phyloP scores from a whole-genome alignment of 192 early-diverging fungal genomes.

The Chytriomyces sp. region DNA sequence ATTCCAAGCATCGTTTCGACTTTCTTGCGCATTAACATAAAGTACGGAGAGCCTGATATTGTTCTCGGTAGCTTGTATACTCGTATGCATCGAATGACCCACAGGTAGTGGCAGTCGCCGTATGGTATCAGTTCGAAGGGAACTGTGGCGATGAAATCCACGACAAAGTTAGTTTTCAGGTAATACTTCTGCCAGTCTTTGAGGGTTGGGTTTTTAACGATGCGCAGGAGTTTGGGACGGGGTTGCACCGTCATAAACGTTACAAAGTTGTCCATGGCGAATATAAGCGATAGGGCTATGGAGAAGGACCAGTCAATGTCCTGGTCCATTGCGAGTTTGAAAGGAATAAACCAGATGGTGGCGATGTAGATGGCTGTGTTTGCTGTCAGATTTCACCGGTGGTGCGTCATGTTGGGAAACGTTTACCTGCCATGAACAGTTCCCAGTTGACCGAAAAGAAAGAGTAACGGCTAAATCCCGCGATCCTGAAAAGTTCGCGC shows the following conservation, averaged over 20 bases:
- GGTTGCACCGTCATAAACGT: conserved; percentile 18
- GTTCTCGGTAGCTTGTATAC: conserved; percentile 18
- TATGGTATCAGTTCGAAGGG: conserved; percentile 25
- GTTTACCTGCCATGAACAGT: too few species aligned
- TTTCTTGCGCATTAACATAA: conserved; percentile 1
- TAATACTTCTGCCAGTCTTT: conserved; percentile 30
- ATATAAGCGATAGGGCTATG: not conserved
- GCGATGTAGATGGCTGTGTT: conserved; percentile 18
- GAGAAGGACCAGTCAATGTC: conserved; percentile 4
- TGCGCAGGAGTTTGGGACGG: conserved; percentile 13
- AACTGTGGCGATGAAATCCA: conserved; percentile 18
- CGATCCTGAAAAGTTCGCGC: too few species aligned
- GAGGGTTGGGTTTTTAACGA: conserved; percentile 16
- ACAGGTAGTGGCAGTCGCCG: conserved; percentile 3
- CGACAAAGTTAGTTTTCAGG: not conserved
- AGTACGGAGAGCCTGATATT: conserved; percentile 1
- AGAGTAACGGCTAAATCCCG: too few species aligned
- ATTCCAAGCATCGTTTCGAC: conserved; percentile 34
- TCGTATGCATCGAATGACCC: not conserved
- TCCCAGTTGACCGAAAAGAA: too few species aligned
- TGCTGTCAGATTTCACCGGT: too few species aligned
- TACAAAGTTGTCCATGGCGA: conserved; percentile 18
- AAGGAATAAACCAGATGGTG: conserved; percentile 14
- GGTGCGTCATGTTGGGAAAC: too few species aligned
- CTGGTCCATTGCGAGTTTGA: conserved; percentile 21